Evolutionary conservation across 768 basidiomycete species (phyloP).

Genomic region (Suillus tomentosus): DNA sequence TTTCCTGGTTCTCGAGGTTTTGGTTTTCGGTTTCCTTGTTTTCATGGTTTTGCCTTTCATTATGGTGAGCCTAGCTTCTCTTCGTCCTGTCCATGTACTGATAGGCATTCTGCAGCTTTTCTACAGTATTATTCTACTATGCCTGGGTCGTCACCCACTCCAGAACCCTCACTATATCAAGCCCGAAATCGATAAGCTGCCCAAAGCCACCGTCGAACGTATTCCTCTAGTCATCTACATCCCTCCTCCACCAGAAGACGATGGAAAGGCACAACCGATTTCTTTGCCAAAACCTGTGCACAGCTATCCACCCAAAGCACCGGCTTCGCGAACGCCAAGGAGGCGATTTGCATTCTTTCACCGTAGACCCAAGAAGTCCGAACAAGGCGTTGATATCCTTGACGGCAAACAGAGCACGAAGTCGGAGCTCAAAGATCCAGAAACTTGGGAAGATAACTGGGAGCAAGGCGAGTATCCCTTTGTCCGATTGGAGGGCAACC

Average conservation of each 20-base stretch:
- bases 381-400: conserved; percentile 19
- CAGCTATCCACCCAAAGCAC: conserved; percentile 60
- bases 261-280: conserved; percentile 31
- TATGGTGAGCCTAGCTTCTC: conserved; percentile 54
- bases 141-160: conserved; percentile 77
- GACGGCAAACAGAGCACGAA: conserved; percentile 18
- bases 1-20: conserved; percentile 69
- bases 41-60: conserved; percentile 79
- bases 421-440: conserved; percentile 32
- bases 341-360: conserved; percentile 58
- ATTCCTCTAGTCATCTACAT: conserved; percentile 89
- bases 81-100: conserved; percentile 10
- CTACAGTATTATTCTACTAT: conserved; percentile 79
- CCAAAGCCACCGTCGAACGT: conserved; percentile 69
- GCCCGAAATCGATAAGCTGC: conserved; percentile 76
- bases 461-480: conserved; percentile 78
- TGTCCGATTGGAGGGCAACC: conserved; percentile 78
- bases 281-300: conserved; percentile 53
- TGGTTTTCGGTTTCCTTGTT: conserved; percentile 73
- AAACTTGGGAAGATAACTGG: conserved; percentile 79
- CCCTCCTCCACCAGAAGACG: conserved; percentile 67
- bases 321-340: conserved; percentile 34
- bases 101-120: conserved; percentile 48
- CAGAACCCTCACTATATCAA: conserved; percentile 74
- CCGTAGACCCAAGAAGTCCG: conserved; percentile 25